A percentile compares a stretch with the other conserved stretches of the same genome.
phyloP scores from a whole-genome alignment of 129 eudicot genomes.

The Heracleum sosnowskyi region DNA sequence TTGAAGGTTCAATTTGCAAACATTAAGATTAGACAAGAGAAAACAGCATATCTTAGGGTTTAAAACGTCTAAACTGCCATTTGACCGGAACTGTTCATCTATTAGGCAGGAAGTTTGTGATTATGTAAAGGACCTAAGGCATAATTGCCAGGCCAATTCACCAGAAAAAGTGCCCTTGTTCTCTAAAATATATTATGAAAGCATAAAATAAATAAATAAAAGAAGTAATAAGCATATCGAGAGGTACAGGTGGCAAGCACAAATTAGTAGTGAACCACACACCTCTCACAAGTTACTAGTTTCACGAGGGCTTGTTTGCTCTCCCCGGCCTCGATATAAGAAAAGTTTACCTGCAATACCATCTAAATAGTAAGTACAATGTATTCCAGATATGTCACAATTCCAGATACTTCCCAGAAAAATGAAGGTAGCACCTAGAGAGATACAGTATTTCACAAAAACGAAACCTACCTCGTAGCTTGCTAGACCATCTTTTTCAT shows the following conservation, averaged over 20 bases:
- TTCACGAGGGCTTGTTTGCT: slow-evolving; percentile 93
- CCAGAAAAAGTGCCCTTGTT: neutral
- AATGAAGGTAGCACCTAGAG: neutral
- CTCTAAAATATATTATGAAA: neutral
- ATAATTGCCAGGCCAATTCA: neutral
- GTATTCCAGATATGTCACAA: neutral
- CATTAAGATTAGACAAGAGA: neutral
- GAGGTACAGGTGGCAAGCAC: neutral
- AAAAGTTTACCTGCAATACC: slow-evolving; percentile 68
- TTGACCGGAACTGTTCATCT: neutral
- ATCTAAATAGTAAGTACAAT: slow-evolving; percentile 2
- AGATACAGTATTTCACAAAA: neutral
- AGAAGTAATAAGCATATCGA: neutral
- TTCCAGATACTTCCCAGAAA: neutral
- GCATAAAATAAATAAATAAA: neutral
- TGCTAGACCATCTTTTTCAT: slow-evolving; percentile 61
- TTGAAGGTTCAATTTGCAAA: neutral
- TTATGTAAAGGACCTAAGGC: neutral
- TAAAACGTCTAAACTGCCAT: neutral
- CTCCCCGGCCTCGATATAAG: slow-evolving; percentile 94
- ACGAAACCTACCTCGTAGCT: slow-evolving; percentile 75
- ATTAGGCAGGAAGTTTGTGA: neutral
- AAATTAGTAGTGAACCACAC: slow-evolving; percentile 8
- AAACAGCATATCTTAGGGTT: neutral
- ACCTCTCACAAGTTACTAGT: slow-evolving; percentile 84